phyloP scores from a whole-genome alignment of 805 yeast genomes.

The Ogataea henricii region DNA sequence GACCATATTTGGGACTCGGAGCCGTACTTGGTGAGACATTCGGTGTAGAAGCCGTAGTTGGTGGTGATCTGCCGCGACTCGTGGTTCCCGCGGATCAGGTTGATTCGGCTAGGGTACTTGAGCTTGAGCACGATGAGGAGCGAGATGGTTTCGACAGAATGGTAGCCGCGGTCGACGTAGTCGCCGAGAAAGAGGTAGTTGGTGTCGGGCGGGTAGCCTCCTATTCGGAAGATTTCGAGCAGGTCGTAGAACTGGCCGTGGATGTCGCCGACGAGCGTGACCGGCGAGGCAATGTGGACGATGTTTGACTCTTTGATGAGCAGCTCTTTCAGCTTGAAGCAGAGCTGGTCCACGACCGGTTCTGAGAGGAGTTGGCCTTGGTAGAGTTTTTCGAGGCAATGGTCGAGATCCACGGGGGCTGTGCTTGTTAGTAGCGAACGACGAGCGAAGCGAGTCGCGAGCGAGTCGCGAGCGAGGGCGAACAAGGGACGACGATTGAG shows the following conservation, averaged over 20 bases:
- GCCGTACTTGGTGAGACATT: constrained; percentile 88
- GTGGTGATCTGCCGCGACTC: constrained; percentile 97
- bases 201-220: constrained; percentile 91
- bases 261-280: constrained; percentile 95
- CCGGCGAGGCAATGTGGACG: constrained; percentile 79
- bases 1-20: constrained; percentile 75
- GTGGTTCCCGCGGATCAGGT: constrained; percentile 89
- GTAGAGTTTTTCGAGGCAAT: constrained; percentile 67
- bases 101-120: constrained; percentile 83
- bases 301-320: constrained; percentile 83
- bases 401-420: constrained; percentile 56
- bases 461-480: too few species aligned
- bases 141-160: constrained; percentile 89
- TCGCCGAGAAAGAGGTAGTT: constrained; percentile 93
- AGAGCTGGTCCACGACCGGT: constrained; percentile 66
- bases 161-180: constrained; percentile 94
- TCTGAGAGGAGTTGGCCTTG: constrained; percentile 69
- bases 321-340: constrained; percentile 81
- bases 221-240: constrained; percentile 88
- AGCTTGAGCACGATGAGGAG: constrained; percentile 79
- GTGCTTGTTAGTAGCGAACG: background rate
- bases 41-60: constrained; percentile 95
- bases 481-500: too few species aligned
- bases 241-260: constrained; percentile 97
- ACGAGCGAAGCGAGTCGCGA: background rate